phyloP scores from a whole-genome alignment of 2,329 filamentous ascomycete species.

The Colletotrichum euphorbiae region DNA sequence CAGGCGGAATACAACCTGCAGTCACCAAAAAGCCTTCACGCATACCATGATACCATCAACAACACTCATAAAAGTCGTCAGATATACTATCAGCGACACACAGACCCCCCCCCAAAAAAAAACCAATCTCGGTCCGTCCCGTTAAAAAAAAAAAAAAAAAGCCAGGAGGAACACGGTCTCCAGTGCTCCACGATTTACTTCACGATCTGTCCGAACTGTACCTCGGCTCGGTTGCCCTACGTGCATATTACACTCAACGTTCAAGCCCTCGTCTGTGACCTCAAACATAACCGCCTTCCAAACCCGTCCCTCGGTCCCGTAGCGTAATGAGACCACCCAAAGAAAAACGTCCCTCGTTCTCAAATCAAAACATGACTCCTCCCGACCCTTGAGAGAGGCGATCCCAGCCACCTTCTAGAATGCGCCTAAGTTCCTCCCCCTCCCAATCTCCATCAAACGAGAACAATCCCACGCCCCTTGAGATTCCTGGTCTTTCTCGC shows the following conservation, averaged over 20 bases:
- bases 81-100: not conserved
- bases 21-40: not conserved
- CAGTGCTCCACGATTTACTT: too few species aligned
- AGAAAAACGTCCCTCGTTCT: not conserved
- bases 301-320: not conserved
- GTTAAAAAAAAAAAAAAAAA: not conserved
- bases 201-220: too few species aligned
- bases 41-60: not conserved
- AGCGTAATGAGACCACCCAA: too few species aligned
- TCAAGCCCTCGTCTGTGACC: not conserved
- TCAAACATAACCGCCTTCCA: conserved; percentile 2
- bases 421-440: not conserved
- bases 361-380: not conserved
- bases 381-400: not conserved
- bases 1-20: not conserved
- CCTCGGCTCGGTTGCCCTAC: too few species aligned
- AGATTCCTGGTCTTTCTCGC: too few species aligned
- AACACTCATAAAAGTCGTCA: not conserved
- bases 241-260: not conserved
- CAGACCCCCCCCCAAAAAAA: too few species aligned
- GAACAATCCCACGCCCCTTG: not conserved
- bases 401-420: conserved; percentile 16
- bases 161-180: too few species aligned
- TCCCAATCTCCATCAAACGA: not conserved
- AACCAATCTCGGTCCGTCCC: not conserved